phyloP scores from a whole-genome alignment of 2,329 filamentous ascomycete genomes.

The Cucurbitaria berberidis region DNA sequence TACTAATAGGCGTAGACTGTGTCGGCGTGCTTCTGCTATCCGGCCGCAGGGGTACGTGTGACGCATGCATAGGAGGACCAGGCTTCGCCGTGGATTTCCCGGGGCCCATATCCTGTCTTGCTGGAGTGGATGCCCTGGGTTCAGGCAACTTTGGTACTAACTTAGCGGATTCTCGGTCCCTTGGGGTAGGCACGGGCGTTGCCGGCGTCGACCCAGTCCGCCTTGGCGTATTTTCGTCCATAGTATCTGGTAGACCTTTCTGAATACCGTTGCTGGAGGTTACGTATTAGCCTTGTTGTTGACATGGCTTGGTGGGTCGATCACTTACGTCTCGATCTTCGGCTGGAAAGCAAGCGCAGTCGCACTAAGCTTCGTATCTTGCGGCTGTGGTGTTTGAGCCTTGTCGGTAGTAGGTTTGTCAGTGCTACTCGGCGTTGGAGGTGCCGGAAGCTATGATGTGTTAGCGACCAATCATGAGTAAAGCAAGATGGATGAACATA shows the following conservation, averaged over 20 bases:
- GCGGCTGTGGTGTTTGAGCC: slow-evolving; percentile 53
- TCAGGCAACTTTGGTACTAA: slow-evolving; percentile 16
- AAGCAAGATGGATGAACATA: slow-evolving; percentile 49
- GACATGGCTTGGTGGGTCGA: not conserved
- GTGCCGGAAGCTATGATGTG: slow-evolving; percentile 24
- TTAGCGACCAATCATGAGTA: slow-evolving; percentile 13
- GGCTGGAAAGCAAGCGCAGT: slow-evolving; percentile 71
- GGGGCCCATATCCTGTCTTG: slow-evolving; percentile 20
- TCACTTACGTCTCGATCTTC: slow-evolving; percentile 38
- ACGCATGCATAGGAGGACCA: slow-evolving; percentile 21
- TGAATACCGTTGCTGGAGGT: slow-evolving; percentile 40
- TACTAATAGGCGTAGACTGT: slow-evolving; percentile 33
- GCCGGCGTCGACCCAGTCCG: slow-evolving; percentile 18
- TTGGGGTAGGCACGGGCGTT: slow-evolving; percentile 13
- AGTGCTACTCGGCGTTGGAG: slow-evolving; percentile 32
- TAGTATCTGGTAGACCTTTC: slow-evolving; percentile 22
- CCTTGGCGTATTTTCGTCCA: slow-evolving; percentile 21
- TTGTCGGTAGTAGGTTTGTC: slow-evolving; percentile 35
- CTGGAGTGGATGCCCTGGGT: slow-evolving; percentile 15
- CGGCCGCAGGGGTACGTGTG: slow-evolving; percentile 36
- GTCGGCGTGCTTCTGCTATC: slow-evolving; percentile 39
- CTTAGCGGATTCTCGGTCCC: slow-evolving; percentile 29
- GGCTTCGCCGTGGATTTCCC: slow-evolving; percentile 13
- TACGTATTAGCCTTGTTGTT: slow-evolving; percentile 20
- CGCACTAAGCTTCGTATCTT: slow-evolving; percentile 55